A percentile compares a stretch with the other conserved stretches of the same genome.
Evolutionary conservation across 2,329 filamentous ascomycete species (phyloP).

Genomic region (Lecanoromycetidae sp.): DNA sequence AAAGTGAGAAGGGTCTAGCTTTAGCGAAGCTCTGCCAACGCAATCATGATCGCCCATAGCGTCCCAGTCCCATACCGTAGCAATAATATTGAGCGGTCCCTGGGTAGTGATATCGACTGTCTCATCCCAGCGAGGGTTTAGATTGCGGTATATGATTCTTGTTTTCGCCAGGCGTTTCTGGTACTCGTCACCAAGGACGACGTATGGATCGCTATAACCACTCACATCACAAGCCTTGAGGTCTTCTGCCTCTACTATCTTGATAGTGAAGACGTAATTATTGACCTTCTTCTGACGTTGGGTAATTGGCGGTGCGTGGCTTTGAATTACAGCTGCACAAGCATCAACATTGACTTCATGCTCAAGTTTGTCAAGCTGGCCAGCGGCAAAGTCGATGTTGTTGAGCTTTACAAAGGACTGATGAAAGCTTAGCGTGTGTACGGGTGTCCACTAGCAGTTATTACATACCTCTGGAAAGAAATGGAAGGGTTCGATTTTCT

Average conservation of each 20-base stretch:
- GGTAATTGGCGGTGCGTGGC: slow-evolving; percentile 59
- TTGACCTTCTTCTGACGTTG: slow-evolving; percentile 56
- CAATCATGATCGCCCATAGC: slow-evolving; percentile 95
- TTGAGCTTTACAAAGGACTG: slow-evolving; percentile 96
- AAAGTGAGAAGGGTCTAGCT: slow-evolving; percentile 96
- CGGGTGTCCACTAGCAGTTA: neutral
- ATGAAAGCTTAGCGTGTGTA: slow-evolving; percentile 18
- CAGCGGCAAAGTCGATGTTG: slow-evolving; percentile 89
- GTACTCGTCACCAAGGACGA: slow-evolving; percentile 93
- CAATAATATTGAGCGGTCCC: slow-evolving; percentile 83
- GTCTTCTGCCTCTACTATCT: slow-evolving; percentile 95
- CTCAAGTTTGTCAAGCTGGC: slow-evolving; percentile 83
- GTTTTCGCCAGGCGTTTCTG: slow-evolving; percentile 95
- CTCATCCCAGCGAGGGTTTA: slow-evolving; percentile 96
- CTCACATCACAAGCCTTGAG: slow-evolving; percentile 96
- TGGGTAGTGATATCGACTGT: slow-evolving; percentile 90
- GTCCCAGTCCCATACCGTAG: slow-evolving; percentile 97
- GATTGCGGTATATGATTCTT: slow-evolving; percentile 73
- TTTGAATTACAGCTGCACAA: slow-evolving; percentile 70
- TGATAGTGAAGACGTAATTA: slow-evolving; percentile 97
- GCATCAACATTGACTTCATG: slow-evolving; percentile 81
- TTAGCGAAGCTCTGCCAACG: slow-evolving; percentile 89
- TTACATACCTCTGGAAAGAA: slow-evolving; percentile 74
- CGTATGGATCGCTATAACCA: slow-evolving; percentile 89
- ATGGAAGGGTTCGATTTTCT: slow-evolving; percentile 91